Base-by-base conservation (phyloP, 306 rosid species). In the Citrullus mucosospermus region DNA sequence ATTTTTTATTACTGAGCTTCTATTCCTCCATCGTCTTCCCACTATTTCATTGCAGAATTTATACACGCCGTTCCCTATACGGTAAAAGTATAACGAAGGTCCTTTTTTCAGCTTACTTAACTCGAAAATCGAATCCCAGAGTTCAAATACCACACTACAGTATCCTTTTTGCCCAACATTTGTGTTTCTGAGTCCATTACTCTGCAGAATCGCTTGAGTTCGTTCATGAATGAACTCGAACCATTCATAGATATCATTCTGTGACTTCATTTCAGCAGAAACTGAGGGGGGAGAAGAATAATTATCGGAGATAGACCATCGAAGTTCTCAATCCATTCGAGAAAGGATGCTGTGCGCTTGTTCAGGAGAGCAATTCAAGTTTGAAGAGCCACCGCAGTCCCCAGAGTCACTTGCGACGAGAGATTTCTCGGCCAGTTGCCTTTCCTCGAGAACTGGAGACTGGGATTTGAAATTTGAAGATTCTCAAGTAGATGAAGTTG, bases 321-420 rank as follows among this genome's bases (percentile, higher is more conserved):
- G 20, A 55, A 38, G 9, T 57, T 30, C 20, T 32, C 79, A 32
- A 5, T 15, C 69, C 13, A 78, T 78, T 81, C 34, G 77, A 79
- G 76, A 78, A 79, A 90, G 92, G 87, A 94, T 94, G 97, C 79
- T 94, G 97, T 94, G 97, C 74, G 93, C 98, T 79, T 94, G 98
- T 82, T 94, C 98, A 6, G 97, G 98, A 55, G 96, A 92, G 88
- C 95, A 94, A 78, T 87, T 89, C 85, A 94, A 94, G 83, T 88
- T 92, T 25, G 98, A 94, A 80, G 98, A 94, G 87, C 91, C 93
- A 9, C 98, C 98, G 4, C 93, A 85, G 69, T 92, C 97, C 73
- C 96, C 98, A 51, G 98, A 95, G 78, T 95, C 98, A 46, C 85
- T 95, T 14, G 97, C 98, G 65, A 95, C 97, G 9, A 89, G 98